A percentile compares a stretch with the other conserved stretches of the same genome.
phyloP scores from a whole-genome alignment of 2,329 filamentous ascomycete species.

The Hawksworthiomyces lignivorus region DNA sequence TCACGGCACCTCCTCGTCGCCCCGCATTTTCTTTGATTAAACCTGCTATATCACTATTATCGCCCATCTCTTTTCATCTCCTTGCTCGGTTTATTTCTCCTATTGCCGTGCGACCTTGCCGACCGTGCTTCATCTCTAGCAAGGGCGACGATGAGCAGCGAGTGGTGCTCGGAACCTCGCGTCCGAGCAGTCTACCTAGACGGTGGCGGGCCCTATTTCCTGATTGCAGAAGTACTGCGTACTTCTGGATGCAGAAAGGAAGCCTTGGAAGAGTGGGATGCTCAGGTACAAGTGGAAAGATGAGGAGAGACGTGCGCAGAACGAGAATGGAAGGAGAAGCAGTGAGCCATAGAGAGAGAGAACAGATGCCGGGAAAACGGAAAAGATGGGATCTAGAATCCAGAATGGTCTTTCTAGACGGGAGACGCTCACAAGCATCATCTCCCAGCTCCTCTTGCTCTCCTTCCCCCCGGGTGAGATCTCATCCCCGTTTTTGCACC shows the following conservation, averaged over 20 bases:
- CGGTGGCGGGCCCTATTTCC: constrained; percentile 26
- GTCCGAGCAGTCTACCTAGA: constrained; percentile 19
- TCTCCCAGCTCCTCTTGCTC: not conserved
- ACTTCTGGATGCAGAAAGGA: too few relatives aligned
- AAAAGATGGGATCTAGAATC: not conserved
- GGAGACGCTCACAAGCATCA: not conserved
- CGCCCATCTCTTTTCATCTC: not conserved
- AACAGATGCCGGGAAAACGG: constrained; percentile 4
- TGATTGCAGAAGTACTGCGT: constrained; percentile 24
- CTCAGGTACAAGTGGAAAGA: too few relatives aligned
- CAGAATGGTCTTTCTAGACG: not conserved
- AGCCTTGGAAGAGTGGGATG: too few relatives aligned
- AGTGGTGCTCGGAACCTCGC: constrained; percentile 21
- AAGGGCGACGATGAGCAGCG: too few relatives aligned
- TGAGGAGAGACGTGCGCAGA: too few relatives aligned
- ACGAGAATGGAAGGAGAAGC: too few relatives aligned
- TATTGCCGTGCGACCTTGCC: not conserved
- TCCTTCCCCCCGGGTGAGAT: too few relatives aligned
- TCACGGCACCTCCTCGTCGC: constrained; percentile 3
- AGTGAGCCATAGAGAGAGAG: constrained; percentile 3
- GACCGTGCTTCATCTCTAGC: constrained; percentile 5
- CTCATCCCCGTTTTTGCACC: too few relatives aligned
- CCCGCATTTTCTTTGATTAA: constrained; percentile 3
- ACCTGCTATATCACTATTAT: not conserved
- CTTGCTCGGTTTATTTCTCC: not conserved